Percentiles rank a stretch among this genome's conserved stretches.
Evolutionary conservation across 2,329 filamentous ascomycete genomes (phyloP).

Genomic region (Parastagonospora nodorum): DNA sequence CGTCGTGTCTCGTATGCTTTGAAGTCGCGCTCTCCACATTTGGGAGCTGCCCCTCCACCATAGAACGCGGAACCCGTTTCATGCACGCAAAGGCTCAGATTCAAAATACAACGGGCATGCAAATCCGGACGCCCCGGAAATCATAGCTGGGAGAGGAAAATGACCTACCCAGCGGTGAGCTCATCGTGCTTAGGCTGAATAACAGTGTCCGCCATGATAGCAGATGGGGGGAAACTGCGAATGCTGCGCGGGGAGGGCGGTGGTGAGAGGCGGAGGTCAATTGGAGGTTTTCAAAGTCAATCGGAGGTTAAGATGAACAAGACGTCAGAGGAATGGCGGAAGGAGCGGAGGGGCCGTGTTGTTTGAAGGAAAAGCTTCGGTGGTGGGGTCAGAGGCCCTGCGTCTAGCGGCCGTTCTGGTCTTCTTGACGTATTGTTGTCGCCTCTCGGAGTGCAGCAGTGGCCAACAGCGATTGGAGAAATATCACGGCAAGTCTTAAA

Average conservation of each 20-base stretch:
- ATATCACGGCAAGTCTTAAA: slow-evolving; percentile 14
- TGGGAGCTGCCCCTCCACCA: slow-evolving; percentile 17
- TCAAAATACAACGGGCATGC: background rate
- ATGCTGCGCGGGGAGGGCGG: slow-evolving; percentile 23
- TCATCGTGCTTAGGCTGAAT: slow-evolving; percentile 53
- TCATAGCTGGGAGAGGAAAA: background rate
- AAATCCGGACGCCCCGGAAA: background rate
- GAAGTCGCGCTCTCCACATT: slow-evolving; percentile 1
- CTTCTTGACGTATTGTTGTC: slow-evolving; percentile 37
- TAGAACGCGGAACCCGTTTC: background rate
- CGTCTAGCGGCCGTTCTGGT: slow-evolving; percentile 28
- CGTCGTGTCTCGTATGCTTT: slow-evolving; percentile 13
- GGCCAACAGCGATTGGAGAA: slow-evolving; percentile 21
- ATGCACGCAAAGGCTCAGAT: background rate
- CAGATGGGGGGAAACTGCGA: slow-evolving; percentile 20
- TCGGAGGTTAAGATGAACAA: slow-evolving; percentile 8
- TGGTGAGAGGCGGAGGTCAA: slow-evolving; percentile 29
- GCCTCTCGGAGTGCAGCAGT: slow-evolving; percentile 24
- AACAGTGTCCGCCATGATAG: slow-evolving; percentile 54
- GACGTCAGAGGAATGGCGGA: slow-evolving; percentile 24
- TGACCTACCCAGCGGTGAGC: slow-evolving; percentile 53
- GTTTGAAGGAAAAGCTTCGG: slow-evolving; percentile 39
- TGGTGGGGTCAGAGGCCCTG: slow-evolving; percentile 40
- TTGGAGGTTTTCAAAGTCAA: slow-evolving; percentile 20
- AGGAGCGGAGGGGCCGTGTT: slow-evolving; percentile 32